These are phyloP conservation scores for Microstegium vimineum DNA, from an alignment of 176 grass and related monocot genomes.

Conservation along the genomic window DNA sequence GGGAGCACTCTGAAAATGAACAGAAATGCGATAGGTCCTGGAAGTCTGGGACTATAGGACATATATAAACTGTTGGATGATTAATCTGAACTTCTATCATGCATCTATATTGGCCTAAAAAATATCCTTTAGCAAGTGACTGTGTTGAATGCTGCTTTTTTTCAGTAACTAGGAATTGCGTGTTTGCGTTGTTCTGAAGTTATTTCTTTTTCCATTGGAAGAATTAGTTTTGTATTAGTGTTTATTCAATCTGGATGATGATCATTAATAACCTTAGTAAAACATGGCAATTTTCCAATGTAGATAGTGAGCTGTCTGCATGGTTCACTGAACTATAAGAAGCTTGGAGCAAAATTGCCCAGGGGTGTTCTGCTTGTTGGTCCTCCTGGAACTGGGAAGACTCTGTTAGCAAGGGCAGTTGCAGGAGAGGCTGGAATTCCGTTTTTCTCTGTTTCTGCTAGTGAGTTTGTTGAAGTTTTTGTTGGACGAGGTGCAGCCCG, in stretches of 20 bases:
- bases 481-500: constrained; percentile 91
- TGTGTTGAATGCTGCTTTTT: neutral
- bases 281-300: constrained; percentile 27
- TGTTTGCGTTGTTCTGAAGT: constrained; percentile 10
- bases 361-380: constrained; percentile 91
- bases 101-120: neutral
- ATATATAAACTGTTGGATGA: neutral
- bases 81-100: neutral
- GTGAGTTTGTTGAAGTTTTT: constrained; percentile 95
- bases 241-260: constrained; percentile 4
- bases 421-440: constrained; percentile 92
- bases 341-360: constrained; percentile 87
- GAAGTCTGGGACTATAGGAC: neutral
- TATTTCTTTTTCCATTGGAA: neutral
- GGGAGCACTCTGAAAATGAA: constrained; percentile 1
- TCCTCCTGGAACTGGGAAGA: constrained; percentile 94
- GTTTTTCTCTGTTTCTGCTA: constrained; percentile 94
- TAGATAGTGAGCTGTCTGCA: constrained; percentile 89
- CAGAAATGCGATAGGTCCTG: constrained; percentile 2
- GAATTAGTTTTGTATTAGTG: constrained; percentile 12
- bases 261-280: constrained; percentile 13
- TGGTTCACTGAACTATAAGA: constrained; percentile 89
- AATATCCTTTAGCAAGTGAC: neutral
- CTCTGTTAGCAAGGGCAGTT: constrained; percentile 81
- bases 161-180: neutral